Conservation (phyloP, 2,329 filamentous ascomycete genomes). For the Cladosporium colombiae region DNA sequence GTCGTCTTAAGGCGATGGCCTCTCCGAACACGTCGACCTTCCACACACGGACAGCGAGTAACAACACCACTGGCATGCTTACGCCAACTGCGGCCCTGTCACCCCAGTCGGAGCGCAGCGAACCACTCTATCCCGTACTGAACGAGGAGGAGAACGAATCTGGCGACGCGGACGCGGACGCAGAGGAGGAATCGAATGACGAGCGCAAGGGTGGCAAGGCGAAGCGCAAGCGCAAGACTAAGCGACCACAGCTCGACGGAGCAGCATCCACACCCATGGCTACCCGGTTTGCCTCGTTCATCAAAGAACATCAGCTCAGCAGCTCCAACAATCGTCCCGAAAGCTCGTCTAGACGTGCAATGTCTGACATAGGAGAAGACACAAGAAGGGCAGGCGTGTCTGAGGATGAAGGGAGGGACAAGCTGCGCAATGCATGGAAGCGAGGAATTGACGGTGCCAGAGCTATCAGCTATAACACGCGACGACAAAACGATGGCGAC, state of each 20-base stretch:
- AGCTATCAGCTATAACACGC: slow-evolving; percentile 47
- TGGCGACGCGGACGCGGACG: slow-evolving; percentile 71
- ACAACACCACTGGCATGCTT: slow-evolving; percentile 23
- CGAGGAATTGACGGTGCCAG: slow-evolving; percentile 50
- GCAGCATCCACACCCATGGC: slow-evolving; percentile 60
- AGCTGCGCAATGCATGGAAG: slow-evolving; percentile 49
- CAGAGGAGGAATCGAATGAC: slow-evolving; percentile 62
- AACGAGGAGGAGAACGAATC: slow-evolving; percentile 62
- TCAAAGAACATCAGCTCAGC: slow-evolving; percentile 46
- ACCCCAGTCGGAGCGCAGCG: slow-evolving; percentile 37
- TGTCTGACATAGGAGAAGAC: slow-evolving; percentile 45
- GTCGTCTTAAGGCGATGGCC: slow-evolving; percentile 34
- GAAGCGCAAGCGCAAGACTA: slow-evolving; percentile 54
- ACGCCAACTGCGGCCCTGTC: slow-evolving; percentile 32
- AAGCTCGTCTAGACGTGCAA: slow-evolving; percentile 57
- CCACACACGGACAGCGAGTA: slow-evolving; percentile 25
- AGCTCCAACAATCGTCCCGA: slow-evolving; percentile 59
- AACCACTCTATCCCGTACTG: slow-evolving; percentile 33
- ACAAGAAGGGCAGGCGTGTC: slow-evolving; percentile 48
- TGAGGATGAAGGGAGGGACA: slow-evolving; percentile 53
- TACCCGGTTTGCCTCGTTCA: slow-evolving; percentile 53
- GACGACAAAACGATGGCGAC: slow-evolving; percentile 31
- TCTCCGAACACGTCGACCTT: slow-evolving; percentile 24
- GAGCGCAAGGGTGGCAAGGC: slow-evolving; percentile 19
- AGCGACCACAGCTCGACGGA: slow-evolving; percentile 57